Evolutionary conservation across 2,329 filamentous ascomycete species (phyloP).

Genomic region (Alternaria novae-zelandiae): DNA sequence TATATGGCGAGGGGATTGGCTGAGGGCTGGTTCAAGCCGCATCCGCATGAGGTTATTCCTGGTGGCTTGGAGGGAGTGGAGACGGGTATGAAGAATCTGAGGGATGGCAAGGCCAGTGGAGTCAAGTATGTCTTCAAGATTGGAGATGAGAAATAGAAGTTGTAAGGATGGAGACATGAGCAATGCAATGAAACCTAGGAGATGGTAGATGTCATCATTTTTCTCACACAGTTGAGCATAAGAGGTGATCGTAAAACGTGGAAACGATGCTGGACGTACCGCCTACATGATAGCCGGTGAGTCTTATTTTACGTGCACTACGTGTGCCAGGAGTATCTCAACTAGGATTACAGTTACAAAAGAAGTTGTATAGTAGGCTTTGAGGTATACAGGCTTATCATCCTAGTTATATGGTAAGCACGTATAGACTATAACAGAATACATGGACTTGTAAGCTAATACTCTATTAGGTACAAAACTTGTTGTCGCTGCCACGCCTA

Average conservation of each 20-base stretch:
- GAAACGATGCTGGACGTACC: background rate
- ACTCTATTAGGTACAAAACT: background rate
- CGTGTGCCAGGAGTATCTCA: background rate
- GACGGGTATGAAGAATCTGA: constrained; percentile 61
- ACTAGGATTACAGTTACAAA: background rate
- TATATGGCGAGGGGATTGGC: constrained; percentile 55
- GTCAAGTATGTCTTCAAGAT: constrained; percentile 69
- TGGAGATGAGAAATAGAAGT: constrained; percentile 49
- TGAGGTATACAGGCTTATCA: background rate
- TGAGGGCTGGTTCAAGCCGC: constrained; percentile 58
- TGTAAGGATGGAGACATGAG: background rate
- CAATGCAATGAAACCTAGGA: background rate
- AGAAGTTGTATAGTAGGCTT: background rate
- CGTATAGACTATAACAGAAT: background rate
- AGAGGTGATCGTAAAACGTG: background rate
- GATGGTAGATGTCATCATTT: background rate
- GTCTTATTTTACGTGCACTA: background rate
- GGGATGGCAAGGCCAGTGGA: constrained; percentile 66
- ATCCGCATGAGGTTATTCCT: constrained; percentile 60
- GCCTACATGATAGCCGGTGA: background rate
- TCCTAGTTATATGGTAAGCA: background rate
- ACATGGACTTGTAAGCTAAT: background rate
- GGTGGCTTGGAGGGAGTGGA: constrained; percentile 64
- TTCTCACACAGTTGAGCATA: background rate
- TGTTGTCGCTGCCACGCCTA: background rate